Base-by-base conservation (phyloP, 2,329 filamentous ascomycete species). In the Trichophyton equinum region DNA sequence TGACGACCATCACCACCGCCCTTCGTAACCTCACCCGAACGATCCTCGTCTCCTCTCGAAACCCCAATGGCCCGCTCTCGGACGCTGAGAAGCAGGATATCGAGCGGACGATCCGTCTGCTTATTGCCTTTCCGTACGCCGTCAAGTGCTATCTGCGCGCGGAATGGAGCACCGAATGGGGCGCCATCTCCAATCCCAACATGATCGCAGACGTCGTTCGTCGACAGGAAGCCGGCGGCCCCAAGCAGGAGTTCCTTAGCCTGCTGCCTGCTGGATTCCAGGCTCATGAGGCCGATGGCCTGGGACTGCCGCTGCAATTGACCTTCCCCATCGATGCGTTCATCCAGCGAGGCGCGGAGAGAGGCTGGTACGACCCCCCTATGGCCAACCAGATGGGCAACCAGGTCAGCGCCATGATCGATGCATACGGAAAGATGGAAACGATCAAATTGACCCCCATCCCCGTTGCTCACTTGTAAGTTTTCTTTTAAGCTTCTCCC, bases 391-490 rank as follows among this genome's bases (percentile, higher is more conserved):
- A 82, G 62, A 77, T 86, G 75, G 80, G 80, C 11, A 77, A 77
- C 1, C 81, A 85, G 65, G 68, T 86, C 25, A 84, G 84, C 67
- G 70, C 71, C 0, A 70, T 86, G 18, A 77, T 80, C 15, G 78
- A 82, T 62, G 81, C 82, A 0, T 85, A 84, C 68, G 82, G 82
- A 1, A 77, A 72, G 60, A 84, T 86, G 82, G 84, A 86, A 71
- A 85, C 83, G 0, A 86, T 86, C 47, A 78, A 82, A 62, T 71
- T 82, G n/a, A 85, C 84, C 0, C 82, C 83, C 0, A 79, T 86
- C 20, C 84, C 84, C 1, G 79, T 86, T 6, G 84, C 84, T 4
- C 83, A 85, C 68, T 67, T 86, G 67, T 76, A 65, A 67, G 72
- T 33, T 44, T 40, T 13, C n/a, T 30, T 49, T 53, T 57, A 22